A percentile compares a stretch with the other conserved stretches of the same genome.
phyloP scores from a whole-genome alignment of 2,329 filamentous ascomycete genomes.

The Talaromyces amestolkiae region DNA sequence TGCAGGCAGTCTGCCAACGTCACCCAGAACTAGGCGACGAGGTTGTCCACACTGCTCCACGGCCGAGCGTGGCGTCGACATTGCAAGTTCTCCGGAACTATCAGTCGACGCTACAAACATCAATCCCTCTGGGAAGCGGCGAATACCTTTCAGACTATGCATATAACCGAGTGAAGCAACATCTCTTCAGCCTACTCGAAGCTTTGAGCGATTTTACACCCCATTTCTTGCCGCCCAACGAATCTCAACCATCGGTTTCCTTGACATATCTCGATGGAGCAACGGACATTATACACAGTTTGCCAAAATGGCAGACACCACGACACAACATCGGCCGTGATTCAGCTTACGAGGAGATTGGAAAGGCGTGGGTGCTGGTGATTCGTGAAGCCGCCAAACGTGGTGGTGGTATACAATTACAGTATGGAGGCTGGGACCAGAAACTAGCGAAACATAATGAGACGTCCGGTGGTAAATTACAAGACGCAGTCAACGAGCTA shows the following conservation, averaged over 20 bases:
- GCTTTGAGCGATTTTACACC: conserved; percentile 92
- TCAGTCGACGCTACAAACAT: conserved; percentile 70
- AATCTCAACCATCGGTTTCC: conserved; percentile 77
- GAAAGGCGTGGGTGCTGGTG: conserved; percentile 87
- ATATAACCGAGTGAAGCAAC: conserved; percentile 86
- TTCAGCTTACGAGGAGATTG: conserved; percentile 93
- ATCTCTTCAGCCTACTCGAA: conserved; percentile 76
- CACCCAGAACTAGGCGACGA: conserved; percentile 84
- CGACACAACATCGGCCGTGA: conserved; percentile 91
- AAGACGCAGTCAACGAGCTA: conserved; percentile 75
- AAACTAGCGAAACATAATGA: conserved; percentile 84
- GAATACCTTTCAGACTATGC: conserved; percentile 79
- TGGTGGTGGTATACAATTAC: conserved; percentile 83
- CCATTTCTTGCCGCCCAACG: conserved; percentile 89
- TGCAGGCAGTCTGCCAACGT: conserved; percentile 88
- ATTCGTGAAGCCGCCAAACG: conserved; percentile 88
- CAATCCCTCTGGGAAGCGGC: conserved; percentile 82
- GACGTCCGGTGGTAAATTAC: conserved; percentile 76
- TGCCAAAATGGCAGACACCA: conserved; percentile 87
- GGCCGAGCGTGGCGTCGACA: conserved; percentile 78
- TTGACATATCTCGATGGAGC: conserved; percentile 85
- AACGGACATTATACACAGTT: conserved; percentile 81
- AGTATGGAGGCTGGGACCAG: conserved; percentile 90
- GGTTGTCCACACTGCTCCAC: conserved; percentile 77
- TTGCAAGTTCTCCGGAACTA: conserved; percentile 80